Conservation (phyloP, 768 basidiomycete species). For the Calocera cornea region DNA sequence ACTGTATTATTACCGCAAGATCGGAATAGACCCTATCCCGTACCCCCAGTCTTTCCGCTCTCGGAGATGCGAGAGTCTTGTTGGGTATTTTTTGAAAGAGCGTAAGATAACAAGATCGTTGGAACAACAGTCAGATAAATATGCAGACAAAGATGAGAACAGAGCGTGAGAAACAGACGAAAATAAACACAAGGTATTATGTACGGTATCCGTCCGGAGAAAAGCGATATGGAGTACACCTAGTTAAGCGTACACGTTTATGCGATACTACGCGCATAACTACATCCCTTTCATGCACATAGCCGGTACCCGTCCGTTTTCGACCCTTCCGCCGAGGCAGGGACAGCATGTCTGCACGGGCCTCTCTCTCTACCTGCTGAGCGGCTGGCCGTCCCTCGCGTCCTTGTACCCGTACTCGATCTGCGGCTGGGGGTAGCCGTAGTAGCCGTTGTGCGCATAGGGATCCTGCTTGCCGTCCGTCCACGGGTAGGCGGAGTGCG, state of each 20-base stretch:
- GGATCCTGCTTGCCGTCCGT: not conserved
- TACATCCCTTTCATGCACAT: not conserved
- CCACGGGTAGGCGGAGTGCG: not conserved
- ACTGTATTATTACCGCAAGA: constrained; percentile 4
- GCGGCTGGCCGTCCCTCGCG: not conserved
- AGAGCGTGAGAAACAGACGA: not conserved
- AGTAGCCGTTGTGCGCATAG: not conserved
- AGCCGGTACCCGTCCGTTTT: not conserved
- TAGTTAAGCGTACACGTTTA: not conserved
- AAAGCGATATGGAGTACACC: not conserved
- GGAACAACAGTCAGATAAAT: not conserved
- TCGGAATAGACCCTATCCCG: not conserved
- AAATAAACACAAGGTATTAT: too few relatives aligned
- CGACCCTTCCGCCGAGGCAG: not conserved
- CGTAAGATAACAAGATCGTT: not conserved
- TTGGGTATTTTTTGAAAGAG: not conserved
- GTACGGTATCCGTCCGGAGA: constrained; percentile 1
- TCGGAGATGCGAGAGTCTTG: not conserved
- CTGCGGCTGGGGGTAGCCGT: not conserved
- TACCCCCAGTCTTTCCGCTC: too few relatives aligned
- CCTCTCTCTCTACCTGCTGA: not conserved
- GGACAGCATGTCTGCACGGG: not conserved
- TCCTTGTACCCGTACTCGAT: not conserved
- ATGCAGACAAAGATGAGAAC: not conserved
- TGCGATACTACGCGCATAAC: not conserved